Conservation (phyloP, 768 basidiomycete species). For the Leccinum truebloodii region DNA sequence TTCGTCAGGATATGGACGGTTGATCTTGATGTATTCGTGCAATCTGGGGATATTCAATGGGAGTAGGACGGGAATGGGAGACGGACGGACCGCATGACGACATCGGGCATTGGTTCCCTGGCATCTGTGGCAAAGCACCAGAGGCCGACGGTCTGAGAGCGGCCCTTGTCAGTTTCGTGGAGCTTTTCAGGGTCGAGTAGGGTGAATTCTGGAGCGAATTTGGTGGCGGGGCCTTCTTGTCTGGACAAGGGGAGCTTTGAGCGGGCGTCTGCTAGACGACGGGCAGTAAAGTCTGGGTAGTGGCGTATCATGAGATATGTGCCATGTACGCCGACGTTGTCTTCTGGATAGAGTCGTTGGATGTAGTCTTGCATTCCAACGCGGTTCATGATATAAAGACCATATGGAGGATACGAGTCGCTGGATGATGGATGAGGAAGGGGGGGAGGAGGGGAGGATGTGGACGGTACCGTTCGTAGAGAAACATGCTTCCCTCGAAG, state of each 20-base stretch:
- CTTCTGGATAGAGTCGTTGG: slow-evolving; percentile 75
- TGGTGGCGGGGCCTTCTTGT: slow-evolving; percentile 38
- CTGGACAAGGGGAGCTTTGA: slow-evolving; percentile 21
- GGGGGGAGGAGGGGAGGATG: neutral
- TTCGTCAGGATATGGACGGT: slow-evolving; percentile 69
- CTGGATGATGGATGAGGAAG: slow-evolving; percentile 36
- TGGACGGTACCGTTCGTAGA: slow-evolving; percentile 68
- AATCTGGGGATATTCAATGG: slow-evolving; percentile 41
- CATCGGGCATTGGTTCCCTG: slow-evolving; percentile 70
- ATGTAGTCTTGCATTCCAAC: slow-evolving; percentile 73
- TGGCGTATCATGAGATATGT: slow-evolving; percentile 73
- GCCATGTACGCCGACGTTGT: slow-evolving; percentile 60
- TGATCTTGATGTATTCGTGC: slow-evolving; percentile 65
- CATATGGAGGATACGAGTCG: slow-evolving; percentile 77
- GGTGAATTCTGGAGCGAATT: slow-evolving; percentile 53
- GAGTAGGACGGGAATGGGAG: neutral
- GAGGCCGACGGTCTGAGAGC: slow-evolving; percentile 60
- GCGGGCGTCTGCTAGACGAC: slow-evolving; percentile 42
- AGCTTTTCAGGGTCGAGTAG: slow-evolving; percentile 44
- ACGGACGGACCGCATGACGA: slow-evolving; percentile 60
- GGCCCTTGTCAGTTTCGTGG: slow-evolving; percentile 54
- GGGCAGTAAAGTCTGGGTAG: slow-evolving; percentile 65
- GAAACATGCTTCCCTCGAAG: slow-evolving; percentile 86
- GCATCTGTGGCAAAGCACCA: slow-evolving; percentile 76
- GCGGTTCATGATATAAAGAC: slow-evolving; percentile 83